Percentiles rank a stretch among this genome's conserved stretches.
These are phyloP conservation scores for Papiliotrema laurentii DNA, from an alignment of 1,284 basidiomycete species.

Conservation along the genomic window DNA sequence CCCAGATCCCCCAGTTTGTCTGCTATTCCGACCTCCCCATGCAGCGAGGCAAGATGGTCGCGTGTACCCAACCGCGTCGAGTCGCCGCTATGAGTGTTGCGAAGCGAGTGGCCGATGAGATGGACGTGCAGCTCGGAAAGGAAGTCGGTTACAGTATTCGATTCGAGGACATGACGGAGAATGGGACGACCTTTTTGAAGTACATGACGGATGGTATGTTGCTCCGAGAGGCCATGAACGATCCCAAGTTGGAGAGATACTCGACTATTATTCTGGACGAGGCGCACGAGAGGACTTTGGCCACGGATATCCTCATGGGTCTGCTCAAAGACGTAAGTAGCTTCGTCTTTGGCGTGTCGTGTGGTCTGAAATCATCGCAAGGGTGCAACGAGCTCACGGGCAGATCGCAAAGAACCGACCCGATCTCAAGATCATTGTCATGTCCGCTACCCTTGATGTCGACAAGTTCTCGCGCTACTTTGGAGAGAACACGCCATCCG, in stretches of 20 bases:
- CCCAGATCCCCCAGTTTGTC: conserved; percentile 97
- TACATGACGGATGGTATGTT: conserved; percentile 99
- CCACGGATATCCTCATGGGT: conserved; percentile 98
- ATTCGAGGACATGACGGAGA: conserved; percentile 96
- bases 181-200: conserved; percentile 85
- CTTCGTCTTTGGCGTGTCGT: background rate
- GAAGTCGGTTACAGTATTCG: conserved; percentile 98
- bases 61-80: conserved; percentile 94
- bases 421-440: conserved; percentile 96
- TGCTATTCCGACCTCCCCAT: conserved; percentile 89
- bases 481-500: conserved; percentile 53
- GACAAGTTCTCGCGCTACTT: conserved; percentile 98
- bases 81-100: conserved; percentile 98
- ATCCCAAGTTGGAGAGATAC: conserved; percentile 81
- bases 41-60: conserved; percentile 81
- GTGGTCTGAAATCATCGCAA: background rate
- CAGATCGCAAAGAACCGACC: conserved; percentile 69
- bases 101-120: conserved; percentile 84
- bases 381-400: conserved; percentile 30
- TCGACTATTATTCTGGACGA: conserved; percentile 98
- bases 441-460: conserved; percentile 97
- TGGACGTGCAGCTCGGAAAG: conserved; percentile 71
- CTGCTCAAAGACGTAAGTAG: conserved; percentile 57
- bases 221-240: conserved; percentile 95
- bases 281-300: conserved; percentile 95